Evolutionary conservation across 2,329 filamentous ascomycete species (phyloP).

Genomic region (Spiromastix sp.): DNA sequence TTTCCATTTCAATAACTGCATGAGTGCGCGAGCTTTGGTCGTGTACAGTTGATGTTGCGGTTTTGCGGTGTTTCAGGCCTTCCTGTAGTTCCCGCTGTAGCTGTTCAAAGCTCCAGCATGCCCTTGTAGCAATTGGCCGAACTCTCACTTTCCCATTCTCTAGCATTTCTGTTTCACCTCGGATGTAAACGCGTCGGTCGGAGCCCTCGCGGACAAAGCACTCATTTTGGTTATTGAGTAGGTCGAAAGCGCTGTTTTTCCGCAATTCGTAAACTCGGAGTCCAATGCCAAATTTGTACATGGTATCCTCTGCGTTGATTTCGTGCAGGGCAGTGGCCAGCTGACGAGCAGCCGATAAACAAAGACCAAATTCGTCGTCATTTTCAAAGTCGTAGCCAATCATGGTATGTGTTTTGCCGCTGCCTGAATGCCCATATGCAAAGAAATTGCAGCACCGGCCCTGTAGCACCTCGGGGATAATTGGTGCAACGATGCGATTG

Average conservation of each 20-base stretch:
- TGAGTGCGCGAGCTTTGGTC: slow-evolving; percentile 38
- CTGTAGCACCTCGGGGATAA: slow-evolving; percentile 22
- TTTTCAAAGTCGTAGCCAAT: slow-evolving; percentile 34
- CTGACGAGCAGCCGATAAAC: slow-evolving; percentile 24
- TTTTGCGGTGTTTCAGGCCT: slow-evolving; percentile 22
- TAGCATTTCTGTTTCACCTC: slow-evolving; percentile 33
- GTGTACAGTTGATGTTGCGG: slow-evolving; percentile 31
- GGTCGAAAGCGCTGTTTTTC: slow-evolving; percentile 32
- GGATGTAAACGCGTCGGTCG: slow-evolving; percentile 32
- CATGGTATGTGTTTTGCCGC: slow-evolving; percentile 34
- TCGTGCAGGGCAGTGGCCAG: slow-evolving; percentile 19
- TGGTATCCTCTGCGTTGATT: slow-evolving; percentile 14
- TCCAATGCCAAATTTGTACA: slow-evolving; percentile 22
- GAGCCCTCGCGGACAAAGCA: slow-evolving; percentile 33
- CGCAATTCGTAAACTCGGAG: slow-evolving; percentile 34
- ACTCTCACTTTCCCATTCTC: slow-evolving; percentile 33
- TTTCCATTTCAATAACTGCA: slow-evolving; percentile 33
- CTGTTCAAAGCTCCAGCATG: slow-evolving; percentile 28
- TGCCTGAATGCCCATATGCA: slow-evolving; percentile 35
- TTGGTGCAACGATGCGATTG: slow-evolving; percentile 22
- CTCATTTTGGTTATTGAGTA: slow-evolving; percentile 28
- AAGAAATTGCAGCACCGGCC: slow-evolving; percentile 33
- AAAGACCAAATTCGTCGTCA: slow-evolving; percentile 25
- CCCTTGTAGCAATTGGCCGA: slow-evolving; percentile 24
- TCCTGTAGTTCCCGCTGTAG: slow-evolving; percentile 19